Base-by-base conservation (phyloP, 2,329 filamentous ascomycete genomes). In the Aspergillus sp. region DNA sequence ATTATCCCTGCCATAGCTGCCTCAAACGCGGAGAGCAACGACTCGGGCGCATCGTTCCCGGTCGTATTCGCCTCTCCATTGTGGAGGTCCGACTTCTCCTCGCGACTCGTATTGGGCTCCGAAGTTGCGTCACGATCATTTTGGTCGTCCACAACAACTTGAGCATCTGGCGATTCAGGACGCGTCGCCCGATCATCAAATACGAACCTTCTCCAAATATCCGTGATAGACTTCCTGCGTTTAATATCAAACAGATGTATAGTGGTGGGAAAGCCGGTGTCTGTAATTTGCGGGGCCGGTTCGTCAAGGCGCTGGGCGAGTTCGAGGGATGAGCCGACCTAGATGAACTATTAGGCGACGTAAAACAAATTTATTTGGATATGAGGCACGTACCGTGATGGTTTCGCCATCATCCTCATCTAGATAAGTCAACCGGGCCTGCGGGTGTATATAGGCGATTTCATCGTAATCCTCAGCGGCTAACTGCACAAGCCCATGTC, bases 231-330 rank as follows among this genome's bases (percentile, higher is more conserved):
- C 42, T 71, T 72, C 38, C 74, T 71, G 50, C 74, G 72, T 56
- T 68, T 69, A 55, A 80, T 78, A 61, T 80, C 77, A 63, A 80
- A 80, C 45, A 78, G 66, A 64, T 80, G 78, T 67, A 79, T 75
- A 18, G 71, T 66, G 24, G 57, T 62, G 12, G 62, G 56, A 26
- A 52, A 51, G 20, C 56, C 24, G 11, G 62, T 47, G 39, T 58
- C 43, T 18, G 59, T 53, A 22, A 59, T 48, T 24, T 43, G 55
- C 8, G 55, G 43, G 12, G 54, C 34, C 20, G 76, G 73, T 54
- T 80, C 78, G 26, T 77, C 74, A 8, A 81, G 71, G 44, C 77
- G 75, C 58, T 81, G 75, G 32, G 69, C 67, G 47, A 81, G 75
- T 61, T 81, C 78, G 22, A 78, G 65, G 45, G 77, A 75, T 20